These are phyloP conservation scores for Cladosporium cucumerinum DNA, from an alignment of 2,329 filamentous ascomycete genomes.

Conservation along the genomic window DNA sequence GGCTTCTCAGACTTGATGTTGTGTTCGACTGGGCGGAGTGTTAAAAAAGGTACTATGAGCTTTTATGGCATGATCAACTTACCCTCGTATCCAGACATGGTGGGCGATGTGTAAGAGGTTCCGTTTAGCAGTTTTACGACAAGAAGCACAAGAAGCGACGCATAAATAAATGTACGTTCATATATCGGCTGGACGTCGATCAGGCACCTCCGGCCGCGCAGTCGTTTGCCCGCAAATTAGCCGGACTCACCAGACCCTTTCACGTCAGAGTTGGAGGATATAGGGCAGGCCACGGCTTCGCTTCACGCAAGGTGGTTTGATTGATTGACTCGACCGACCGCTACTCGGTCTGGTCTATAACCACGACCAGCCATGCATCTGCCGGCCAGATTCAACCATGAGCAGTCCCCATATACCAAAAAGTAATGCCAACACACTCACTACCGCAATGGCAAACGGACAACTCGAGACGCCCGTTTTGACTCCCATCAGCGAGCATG, in stretches of 20 bases:
- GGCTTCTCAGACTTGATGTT: slow-evolving; percentile 41
- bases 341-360: neutral
- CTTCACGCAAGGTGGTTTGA: neutral
- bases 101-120: neutral
- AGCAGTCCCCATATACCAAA: slow-evolving; percentile 1
- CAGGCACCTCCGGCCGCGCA: slow-evolving; percentile 21
- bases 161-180: neutral
- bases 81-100: slow-evolving; percentile 49
- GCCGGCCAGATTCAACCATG: slow-evolving; percentile 10
- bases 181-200: slow-evolving; percentile 1
- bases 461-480: slow-evolving; percentile 31
- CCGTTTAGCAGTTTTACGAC: neutral
- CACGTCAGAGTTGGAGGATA: slow-evolving; percentile 4
- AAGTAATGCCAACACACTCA: neutral
- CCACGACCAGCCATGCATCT: slow-evolving; percentile 9
- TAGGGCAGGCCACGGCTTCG: neutral
- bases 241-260: neutral
- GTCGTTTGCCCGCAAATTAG: neutral
- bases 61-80: neutral
- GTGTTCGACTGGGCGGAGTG: slow-evolving; percentile 44
- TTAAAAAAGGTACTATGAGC: neutral
- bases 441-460: slow-evolving; percentile 8
- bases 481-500: slow-evolving; percentile 30
- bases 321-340: neutral
- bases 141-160: neutral